These are phyloP conservation scores for Lizanozyma gosingica DNA, from an alignment of 1,139 yeast genomes.

Conservation along the genomic window DNA sequence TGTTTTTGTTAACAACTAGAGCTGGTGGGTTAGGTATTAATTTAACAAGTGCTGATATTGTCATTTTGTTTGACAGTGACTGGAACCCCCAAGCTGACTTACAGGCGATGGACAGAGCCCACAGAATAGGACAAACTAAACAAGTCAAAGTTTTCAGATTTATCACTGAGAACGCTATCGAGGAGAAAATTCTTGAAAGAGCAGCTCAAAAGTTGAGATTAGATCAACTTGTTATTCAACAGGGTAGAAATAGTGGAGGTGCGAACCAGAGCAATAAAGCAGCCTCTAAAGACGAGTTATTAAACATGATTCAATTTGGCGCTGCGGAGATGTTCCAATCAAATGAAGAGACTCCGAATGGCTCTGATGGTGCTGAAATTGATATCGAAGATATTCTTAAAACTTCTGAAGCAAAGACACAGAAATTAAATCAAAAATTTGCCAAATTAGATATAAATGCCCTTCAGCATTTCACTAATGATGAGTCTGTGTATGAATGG, in stretches of 20 bases:
- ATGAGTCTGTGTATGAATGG: conserved; percentile 75
- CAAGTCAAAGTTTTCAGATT: conserved; percentile 73
- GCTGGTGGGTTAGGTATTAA: conserved; percentile 88
- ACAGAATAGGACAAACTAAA: conserved; percentile 77
- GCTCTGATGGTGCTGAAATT: conserved; percentile 35
- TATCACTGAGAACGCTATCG: conserved; percentile 73
- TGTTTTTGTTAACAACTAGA: conserved; percentile 66
- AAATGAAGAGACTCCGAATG: conserved; percentile 8
- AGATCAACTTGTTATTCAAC: conserved; percentile 77
- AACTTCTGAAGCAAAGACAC: conserved; percentile 56
- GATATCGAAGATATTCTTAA: conserved; percentile 56
- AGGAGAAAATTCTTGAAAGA: conserved; percentile 71
- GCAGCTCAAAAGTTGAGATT: conserved; percentile 72
- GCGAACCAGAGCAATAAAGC: conserved; percentile 26
- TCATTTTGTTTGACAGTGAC: conserved; percentile 66
- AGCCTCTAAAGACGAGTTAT: conserved; percentile 58
- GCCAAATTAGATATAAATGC: conserved; percentile 66
- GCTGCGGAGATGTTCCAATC: conserved; percentile 53
- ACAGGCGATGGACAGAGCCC: conserved; percentile 87
- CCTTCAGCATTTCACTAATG: conserved; percentile 58
- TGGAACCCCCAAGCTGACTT: conserved; percentile 88
- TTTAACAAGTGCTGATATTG: conserved; percentile 68
- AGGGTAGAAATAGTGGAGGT: conserved; percentile 45
- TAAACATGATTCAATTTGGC: conserved; percentile 77
- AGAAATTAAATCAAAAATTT: conserved; percentile 53